phyloP scores from a whole-genome alignment of 2,329 filamentous ascomycete genomes.

The Exophiala mesophila region DNA sequence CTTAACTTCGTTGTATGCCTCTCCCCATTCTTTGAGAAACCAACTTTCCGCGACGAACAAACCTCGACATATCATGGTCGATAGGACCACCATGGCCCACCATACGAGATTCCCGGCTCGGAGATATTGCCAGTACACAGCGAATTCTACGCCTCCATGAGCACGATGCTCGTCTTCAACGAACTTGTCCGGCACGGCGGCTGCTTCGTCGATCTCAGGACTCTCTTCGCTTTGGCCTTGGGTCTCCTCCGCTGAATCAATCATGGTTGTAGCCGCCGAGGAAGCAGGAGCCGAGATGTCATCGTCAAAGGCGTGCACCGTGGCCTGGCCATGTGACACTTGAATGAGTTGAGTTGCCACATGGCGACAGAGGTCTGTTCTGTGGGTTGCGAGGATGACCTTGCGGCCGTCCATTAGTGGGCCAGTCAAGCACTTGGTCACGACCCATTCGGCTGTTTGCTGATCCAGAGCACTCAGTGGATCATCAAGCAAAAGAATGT shows the following conservation, averaged over 20 bases:
- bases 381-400: conserved; percentile 59
- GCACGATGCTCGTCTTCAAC: conserved; percentile 72
- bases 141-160: conserved; percentile 67
- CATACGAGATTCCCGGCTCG: conserved; percentile 70
- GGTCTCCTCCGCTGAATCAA: conserved; percentile 26
- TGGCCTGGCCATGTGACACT: conserved; percentile 57
- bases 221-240: conserved; percentile 15
- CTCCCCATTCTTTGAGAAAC: conserved; percentile 84
- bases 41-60: conserved; percentile 65
- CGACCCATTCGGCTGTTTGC: conserved; percentile 59
- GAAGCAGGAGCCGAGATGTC: conserved; percentile 38
- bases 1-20: conserved; percentile 55
- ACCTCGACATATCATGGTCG: conserved; percentile 42
- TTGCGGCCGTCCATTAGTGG: conserved; percentile 51
- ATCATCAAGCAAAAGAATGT: conserved; percentile 54
- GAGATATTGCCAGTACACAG: conserved; percentile 81
- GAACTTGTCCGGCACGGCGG: conserved; percentile 65
- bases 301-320: conserved; percentile 39
- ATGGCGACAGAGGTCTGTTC: conserved; percentile 65
- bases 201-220: conserved; percentile 31
- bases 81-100: conserved; percentile 63
- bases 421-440: conserved; percentile 53
- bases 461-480: conserved; percentile 58
- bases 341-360: conserved; percentile 70
- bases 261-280: conserved; percentile 33